Evolutionary conservation across 2,329 filamentous ascomycete species (phyloP).

Genomic region (Fusarium tjaetaba): DNA sequence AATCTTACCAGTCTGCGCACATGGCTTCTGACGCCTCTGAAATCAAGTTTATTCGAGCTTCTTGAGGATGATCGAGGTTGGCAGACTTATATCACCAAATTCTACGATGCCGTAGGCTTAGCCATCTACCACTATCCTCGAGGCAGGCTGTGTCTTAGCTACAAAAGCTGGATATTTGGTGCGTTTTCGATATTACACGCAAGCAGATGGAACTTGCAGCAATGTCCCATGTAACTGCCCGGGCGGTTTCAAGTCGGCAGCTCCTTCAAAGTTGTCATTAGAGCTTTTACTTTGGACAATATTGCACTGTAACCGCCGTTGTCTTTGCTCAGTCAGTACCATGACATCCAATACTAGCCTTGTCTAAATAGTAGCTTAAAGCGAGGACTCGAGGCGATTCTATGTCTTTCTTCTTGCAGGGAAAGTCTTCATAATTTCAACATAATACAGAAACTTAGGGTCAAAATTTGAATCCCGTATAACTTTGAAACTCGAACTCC

Average conservation of each 20-base stretch:
- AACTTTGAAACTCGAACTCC: background rate
- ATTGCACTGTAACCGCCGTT: background rate
- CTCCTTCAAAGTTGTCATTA: background rate
- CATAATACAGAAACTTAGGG: background rate
- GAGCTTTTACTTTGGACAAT: background rate
- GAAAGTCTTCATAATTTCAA: background rate
- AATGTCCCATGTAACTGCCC: background rate
- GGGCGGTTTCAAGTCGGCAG: background rate
- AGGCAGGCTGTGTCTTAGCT: background rate
- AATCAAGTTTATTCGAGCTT: background rate
- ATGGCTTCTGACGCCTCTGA: background rate
- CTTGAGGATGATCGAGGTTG: background rate
- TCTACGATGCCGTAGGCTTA: background rate
- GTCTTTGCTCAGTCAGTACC: no score
- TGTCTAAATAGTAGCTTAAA: background rate
- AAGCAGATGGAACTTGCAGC: background rate
- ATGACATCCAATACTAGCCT: background rate
- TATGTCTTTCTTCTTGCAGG: background rate
- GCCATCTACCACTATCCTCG: background rate
- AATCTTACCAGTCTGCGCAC: background rate
- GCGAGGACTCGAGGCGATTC: background rate
- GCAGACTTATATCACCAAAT: background rate
- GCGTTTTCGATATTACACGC: background rate
- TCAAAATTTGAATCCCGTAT: background rate
- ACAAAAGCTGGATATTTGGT: background rate